Conservation (phyloP, 352 stramenopile species). For the Globisporangium nagaii region DNA sequence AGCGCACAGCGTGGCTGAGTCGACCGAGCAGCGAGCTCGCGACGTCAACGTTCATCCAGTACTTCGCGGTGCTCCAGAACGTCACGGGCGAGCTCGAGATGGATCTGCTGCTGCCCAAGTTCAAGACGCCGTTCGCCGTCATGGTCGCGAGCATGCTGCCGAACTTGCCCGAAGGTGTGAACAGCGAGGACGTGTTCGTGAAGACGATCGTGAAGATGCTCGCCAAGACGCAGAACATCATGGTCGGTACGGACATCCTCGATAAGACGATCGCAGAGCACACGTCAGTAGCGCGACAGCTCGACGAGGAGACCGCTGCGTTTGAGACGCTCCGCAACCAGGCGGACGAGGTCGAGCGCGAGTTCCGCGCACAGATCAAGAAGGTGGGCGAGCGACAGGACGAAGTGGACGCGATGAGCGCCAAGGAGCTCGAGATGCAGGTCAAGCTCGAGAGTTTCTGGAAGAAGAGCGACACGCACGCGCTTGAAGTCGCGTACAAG, state of each 20-base stretch:
- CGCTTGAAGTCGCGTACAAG: slow-evolving; percentile 61
- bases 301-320: slow-evolving; percentile 17
- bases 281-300: slow-evolving; percentile 17
- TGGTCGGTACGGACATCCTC: slow-evolving; percentile 58
- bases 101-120: slow-evolving; percentile 55
- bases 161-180: slow-evolving; percentile 61
- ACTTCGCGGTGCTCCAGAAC: slow-evolving; percentile 44
- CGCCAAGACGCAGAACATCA: slow-evolving; percentile 70
- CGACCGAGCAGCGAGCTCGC: slow-evolving; percentile 63
- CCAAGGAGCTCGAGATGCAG: slow-evolving; percentile 68
- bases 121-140: slow-evolving; percentile 71
- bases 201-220: slow-evolving; percentile 64
- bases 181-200: slow-evolving; percentile 61
- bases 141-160: slow-evolving; percentile 76
- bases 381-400: slow-evolving; percentile 22
- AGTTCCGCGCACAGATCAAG: slow-evolving; percentile 26
- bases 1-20: slow-evolving; percentile 64
- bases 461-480: slow-evolving; percentile 42
- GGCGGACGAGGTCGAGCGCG: slow-evolving; percentile 40
- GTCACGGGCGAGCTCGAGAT: slow-evolving; percentile 57
- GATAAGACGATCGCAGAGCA: slow-evolving; percentile 47
- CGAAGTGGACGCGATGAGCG: slow-evolving; percentile 34
- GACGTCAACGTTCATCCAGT: slow-evolving; percentile 70
- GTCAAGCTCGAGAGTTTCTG: slow-evolving; percentile 77
- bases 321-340: slow-evolving; percentile 48